phyloP scores from a whole-genome alignment of 2,329 filamentous ascomycete species.

The Penicillium sp. region DNA sequence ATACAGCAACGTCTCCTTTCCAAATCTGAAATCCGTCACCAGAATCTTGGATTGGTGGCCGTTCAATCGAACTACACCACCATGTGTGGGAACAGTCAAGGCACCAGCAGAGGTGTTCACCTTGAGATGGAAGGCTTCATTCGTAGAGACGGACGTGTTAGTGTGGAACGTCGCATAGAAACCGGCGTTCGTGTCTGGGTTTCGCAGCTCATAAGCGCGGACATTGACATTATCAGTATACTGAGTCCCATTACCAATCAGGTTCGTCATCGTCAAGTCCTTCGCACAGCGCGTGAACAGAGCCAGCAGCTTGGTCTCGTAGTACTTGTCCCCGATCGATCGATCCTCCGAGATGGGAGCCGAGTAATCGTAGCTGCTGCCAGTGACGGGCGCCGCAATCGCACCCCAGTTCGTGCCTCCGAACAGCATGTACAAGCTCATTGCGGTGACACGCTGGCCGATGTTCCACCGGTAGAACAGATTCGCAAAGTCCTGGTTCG shows the following conservation, averaged over 20 bases:
- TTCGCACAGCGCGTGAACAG: conserved; percentile 61
- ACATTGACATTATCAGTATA: conserved; percentile 58
- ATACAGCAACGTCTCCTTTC: conserved; percentile 55
- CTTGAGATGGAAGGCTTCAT: conserved; percentile 57
- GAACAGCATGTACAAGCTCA: conserved; percentile 66
- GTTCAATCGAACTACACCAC: conserved; percentile 54
- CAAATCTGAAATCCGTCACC: conserved; percentile 61
- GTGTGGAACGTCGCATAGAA: conserved; percentile 64
- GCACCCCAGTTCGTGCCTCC: conserved; percentile 67
- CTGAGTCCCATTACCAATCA: conserved; percentile 50
- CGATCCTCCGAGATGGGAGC: conserved; percentile 63
- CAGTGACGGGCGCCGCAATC: conserved; percentile 59
- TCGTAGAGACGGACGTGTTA: conserved; percentile 54
- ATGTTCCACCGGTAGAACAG: conserved; percentile 66
- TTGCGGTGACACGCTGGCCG: conserved; percentile 60
- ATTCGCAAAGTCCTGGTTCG: conserved; percentile 62
- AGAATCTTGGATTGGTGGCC: conserved; percentile 65
- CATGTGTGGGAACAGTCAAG: conserved; percentile 57
- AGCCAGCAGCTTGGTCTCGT: conserved; percentile 64
- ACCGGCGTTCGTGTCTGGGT: conserved; percentile 57
- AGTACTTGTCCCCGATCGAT: conserved; percentile 60
- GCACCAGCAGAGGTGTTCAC: conserved; percentile 59
- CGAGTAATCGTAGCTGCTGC: conserved; percentile 65
- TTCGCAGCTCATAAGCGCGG: conserved; percentile 59
- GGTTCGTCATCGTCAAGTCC: conserved; percentile 59